phyloP scores from a whole-genome alignment of 371 early-diverging fungal genomes.

The Mucor piriformis region DNA sequence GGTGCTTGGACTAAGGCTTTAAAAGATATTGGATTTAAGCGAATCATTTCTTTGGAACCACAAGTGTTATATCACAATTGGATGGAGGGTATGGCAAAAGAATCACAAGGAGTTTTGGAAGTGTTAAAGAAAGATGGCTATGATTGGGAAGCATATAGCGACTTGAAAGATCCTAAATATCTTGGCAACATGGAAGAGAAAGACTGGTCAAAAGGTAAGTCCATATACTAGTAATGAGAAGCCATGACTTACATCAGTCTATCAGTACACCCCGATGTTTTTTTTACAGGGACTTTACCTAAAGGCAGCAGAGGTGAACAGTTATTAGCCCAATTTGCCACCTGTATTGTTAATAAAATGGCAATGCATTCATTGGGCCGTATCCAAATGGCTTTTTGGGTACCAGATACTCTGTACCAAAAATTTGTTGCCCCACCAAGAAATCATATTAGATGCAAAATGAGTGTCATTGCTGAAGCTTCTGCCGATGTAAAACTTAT shows the following conservation, averaged over 20 bases:
- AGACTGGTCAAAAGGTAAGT: conserved; percentile 48
- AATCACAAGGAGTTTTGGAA: conserved; percentile 22
- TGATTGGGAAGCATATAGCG: conserved; percentile 48
- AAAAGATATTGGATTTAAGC: conserved; percentile 39
- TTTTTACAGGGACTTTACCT: conserved; percentile 53
- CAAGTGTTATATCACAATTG: conserved; percentile 26
- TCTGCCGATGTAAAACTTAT: conserved; percentile 33
- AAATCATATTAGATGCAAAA: conserved; percentile 39
- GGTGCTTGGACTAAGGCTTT: conserved; percentile 48
- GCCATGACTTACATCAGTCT: no score
- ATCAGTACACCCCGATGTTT: conserved; percentile 39
- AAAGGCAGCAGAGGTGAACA: conserved; percentile 45
- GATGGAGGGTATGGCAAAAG: conserved; percentile 14
- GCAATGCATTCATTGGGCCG: conserved; percentile 50
- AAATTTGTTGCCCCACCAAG: conserved; percentile 44
- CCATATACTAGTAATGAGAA: no score
- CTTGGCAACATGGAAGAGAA: conserved; percentile 27
- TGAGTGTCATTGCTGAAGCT: conserved; percentile 49
- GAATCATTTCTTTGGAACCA: conserved; percentile 40
- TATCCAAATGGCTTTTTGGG: conserved; percentile 54
- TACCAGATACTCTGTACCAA: conserved; percentile 37
- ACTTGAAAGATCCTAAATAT: conserved; percentile 36
- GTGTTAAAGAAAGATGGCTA: conserved; percentile 48
- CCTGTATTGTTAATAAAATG: conserved; percentile 46
- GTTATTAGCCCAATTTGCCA: conserved; percentile 45